Percentiles rank a stretch among this genome's conserved stretches.
Evolutionary conservation across 441 rosid genomes (phyloP).

Genomic region (Theobroma grandiflorum): DNA sequence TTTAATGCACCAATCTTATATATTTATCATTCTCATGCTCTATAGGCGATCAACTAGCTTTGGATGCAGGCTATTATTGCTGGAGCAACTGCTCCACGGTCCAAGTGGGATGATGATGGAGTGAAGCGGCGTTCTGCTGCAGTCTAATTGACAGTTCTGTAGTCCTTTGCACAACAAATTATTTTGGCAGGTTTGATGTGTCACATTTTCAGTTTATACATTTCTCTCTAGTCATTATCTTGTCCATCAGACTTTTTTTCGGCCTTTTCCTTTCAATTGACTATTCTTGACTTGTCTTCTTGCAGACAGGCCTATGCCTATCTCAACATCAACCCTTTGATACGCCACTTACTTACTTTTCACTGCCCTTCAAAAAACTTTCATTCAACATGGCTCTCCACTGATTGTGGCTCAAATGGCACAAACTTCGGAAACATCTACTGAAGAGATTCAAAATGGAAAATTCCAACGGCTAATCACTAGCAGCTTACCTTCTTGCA

Average conservation of each 20-base stretch:
- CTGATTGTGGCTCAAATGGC: background rate
- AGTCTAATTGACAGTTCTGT: conserved; percentile 67
- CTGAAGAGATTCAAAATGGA: background rate
- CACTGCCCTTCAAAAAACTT: background rate
- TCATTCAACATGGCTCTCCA: background rate
- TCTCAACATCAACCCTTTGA: no score
- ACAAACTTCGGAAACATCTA: background rate
- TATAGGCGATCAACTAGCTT: background rate
- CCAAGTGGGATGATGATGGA: conserved; percentile 84
- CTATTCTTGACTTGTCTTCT: background rate
- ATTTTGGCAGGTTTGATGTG: conserved; percentile 35
- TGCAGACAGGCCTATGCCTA: background rate
- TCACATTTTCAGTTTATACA: background rate
- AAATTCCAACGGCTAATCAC: background rate
- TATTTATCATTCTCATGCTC: background rate
- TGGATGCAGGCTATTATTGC: conserved; percentile 67
- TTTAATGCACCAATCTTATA: background rate
- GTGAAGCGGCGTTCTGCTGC: conserved; percentile 90
- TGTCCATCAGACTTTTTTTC: background rate
- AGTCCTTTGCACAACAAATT: conserved; percentile 25
- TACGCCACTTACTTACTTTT: no score
- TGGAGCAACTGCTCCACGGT: conserved; percentile 89
- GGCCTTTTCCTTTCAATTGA: background rate
- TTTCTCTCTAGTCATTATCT: background rate
- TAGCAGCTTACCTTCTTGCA: background rate